Evolutionary conservation across 2,329 filamentous ascomycete genomes (phyloP).

Genomic region (Conoideocrella luteorostrata): DNA sequence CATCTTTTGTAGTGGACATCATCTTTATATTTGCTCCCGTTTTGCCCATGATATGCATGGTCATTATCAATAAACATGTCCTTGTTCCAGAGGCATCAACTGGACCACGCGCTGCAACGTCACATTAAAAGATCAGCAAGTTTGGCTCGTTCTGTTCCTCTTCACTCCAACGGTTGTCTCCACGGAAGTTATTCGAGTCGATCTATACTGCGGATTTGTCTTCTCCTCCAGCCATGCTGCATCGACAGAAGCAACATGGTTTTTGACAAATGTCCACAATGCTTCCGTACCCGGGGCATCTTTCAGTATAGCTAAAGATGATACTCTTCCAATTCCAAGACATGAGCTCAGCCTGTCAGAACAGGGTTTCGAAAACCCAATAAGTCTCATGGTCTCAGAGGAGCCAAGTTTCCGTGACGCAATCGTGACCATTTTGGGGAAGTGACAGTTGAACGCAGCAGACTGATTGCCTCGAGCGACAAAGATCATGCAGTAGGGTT

Average conservation of each 20-base stretch:
- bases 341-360: conserved; percentile 50
- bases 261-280: conserved; percentile 49
- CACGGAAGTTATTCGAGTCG: conserved; percentile 27
- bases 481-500: conserved; percentile 48
- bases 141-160: conserved; percentile 1
- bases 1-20: too few species aligned
- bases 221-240: conserved; percentile 43
- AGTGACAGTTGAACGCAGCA: conserved; percentile 52
- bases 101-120: too few species aligned
- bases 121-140: not conserved
- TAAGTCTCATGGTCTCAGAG: conserved; percentile 43
- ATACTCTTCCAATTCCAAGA: conserved; percentile 57
- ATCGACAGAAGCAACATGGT: conserved; percentile 45
- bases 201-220: conserved; percentile 18
- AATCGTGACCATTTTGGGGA: conserved; percentile 47
- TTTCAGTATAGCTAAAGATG: conserved; percentile 53
- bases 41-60: too few species aligned
- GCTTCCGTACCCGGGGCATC: conserved; percentile 51
- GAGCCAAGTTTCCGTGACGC: conserved; percentile 37
- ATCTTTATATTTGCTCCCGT: not conserved
- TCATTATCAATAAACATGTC: too few species aligned
- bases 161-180: conserved; percentile 31
- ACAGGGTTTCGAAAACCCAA: conserved; percentile 55
- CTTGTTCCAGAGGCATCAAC: too few species aligned
- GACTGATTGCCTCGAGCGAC: conserved; percentile 52